A percentile compares a stretch with the other conserved stretches of the same genome.
Evolutionary conservation across 2,329 filamentous ascomycete genomes (phyloP).

Genomic region (Cladosporium sp.): DNA sequence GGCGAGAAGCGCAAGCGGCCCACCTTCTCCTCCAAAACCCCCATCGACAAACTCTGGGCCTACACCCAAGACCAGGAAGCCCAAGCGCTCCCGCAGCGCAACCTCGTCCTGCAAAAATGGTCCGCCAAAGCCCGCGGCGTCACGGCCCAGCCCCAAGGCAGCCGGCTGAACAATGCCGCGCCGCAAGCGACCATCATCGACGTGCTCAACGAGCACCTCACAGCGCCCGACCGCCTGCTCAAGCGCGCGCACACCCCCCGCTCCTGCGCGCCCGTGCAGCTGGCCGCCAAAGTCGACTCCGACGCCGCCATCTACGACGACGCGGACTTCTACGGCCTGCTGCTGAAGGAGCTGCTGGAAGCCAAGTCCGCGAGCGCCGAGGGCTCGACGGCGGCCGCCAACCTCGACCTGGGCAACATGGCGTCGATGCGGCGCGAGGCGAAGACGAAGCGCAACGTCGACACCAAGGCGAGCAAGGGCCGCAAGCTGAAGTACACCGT

Average conservation of each 20-base stretch:
- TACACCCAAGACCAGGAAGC: slow-evolving; percentile 62
- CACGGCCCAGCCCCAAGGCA: slow-evolving; percentile 50
- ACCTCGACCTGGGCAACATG: slow-evolving; percentile 32
- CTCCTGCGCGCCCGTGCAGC: slow-evolving; percentile 68
- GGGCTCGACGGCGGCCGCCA: slow-evolving; percentile 39
- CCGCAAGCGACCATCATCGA: slow-evolving; percentile 61
- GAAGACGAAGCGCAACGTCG: slow-evolving; percentile 79
- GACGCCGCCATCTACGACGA: slow-evolving; percentile 76
- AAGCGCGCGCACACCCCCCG: slow-evolving; percentile 65
- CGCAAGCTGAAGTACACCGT: slow-evolving; percentile 90
- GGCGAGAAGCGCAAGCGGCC: slow-evolving; percentile 56
- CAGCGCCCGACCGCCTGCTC: slow-evolving; percentile 59
- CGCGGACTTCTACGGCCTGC: slow-evolving; percentile 85
- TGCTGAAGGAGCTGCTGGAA: slow-evolving; percentile 89
- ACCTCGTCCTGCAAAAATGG: slow-evolving; percentile 81
- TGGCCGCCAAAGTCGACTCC: slow-evolving; percentile 40
- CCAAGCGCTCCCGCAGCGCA: slow-evolving; percentile 53
- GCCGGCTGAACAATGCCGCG: slow-evolving; percentile 54
- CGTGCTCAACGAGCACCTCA: slow-evolving; percentile 62
- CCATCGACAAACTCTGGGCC: slow-evolving; percentile 64
- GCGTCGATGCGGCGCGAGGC: slow-evolving; percentile 57
- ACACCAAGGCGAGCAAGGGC: slow-evolving; percentile 92
- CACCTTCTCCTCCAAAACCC: slow-evolving; percentile 47
- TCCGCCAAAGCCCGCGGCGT: slow-evolving; percentile 66
- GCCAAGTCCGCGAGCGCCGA: slow-evolving; percentile 61